phyloP scores from a whole-genome alignment of 192 early-diverging fungal genomes.

The Obelidium mucronatum region DNA sequence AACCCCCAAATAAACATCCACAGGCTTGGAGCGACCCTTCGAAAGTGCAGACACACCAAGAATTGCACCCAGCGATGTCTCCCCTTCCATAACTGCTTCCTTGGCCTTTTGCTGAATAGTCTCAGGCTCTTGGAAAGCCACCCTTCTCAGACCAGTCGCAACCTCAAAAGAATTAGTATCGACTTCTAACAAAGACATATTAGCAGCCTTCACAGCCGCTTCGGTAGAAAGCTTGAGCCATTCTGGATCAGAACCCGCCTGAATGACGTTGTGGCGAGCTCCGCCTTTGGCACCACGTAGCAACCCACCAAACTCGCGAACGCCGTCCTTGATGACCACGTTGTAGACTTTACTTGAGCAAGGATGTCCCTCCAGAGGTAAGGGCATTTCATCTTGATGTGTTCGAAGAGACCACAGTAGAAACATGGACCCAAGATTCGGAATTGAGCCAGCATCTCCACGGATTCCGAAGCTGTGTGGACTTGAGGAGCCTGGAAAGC shows the following conservation, averaged over 20 bases:
- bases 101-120: background rate
- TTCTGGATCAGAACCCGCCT: background rate
- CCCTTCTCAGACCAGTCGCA: background rate
- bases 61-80: background rate
- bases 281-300: background rate
- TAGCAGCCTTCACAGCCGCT: background rate
- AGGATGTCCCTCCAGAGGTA: background rate
- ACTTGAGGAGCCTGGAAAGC: background rate
- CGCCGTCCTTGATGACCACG: background rate
- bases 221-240: background rate
- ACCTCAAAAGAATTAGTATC: background rate
- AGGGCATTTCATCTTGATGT: background rate
- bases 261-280: background rate
- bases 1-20: background rate
- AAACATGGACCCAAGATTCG: background rate
- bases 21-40: background rate
- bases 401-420: background rate
- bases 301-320: background rate
- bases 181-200: background rate
- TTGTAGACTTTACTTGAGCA: background rate
- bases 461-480: background rate
- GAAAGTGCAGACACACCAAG: background rate
- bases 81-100: background rate
- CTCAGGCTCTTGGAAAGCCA: background rate
- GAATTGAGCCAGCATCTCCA: background rate